Percentiles rank a stretch among this genome's conserved stretches.
Evolutionary conservation across 306 rosid species (phyloP).

Genomic region (Coriaria nepalensis): DNA sequence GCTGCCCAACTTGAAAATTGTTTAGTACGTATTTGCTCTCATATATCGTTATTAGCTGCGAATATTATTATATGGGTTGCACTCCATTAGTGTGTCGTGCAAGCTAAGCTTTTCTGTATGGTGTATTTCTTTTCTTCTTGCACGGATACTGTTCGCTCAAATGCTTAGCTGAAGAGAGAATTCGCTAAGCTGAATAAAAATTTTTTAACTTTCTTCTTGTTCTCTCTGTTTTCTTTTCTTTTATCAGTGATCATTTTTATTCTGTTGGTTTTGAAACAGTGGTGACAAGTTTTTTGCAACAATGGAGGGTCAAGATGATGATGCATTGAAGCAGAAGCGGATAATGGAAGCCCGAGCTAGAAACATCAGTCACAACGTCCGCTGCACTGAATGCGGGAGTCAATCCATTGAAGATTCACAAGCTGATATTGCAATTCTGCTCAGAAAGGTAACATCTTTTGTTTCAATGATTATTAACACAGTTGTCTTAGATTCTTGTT

Average conservation of each 20-base stretch:
- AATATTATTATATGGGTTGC: too few species aligned
- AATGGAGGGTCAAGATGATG: conserved; percentile 52
- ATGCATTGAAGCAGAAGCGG: conserved; percentile 38
- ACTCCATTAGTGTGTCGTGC: too few species aligned
- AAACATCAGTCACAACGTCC: conserved; percentile 84
- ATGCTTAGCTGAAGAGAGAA: conserved; percentile 14
- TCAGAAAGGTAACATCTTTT: conserved; percentile 46
- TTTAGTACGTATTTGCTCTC: too few species aligned
- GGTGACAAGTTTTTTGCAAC: background rate
- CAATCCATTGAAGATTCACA: conserved; percentile 98
- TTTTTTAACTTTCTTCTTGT: background rate
- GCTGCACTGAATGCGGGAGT: conserved; percentile 94
- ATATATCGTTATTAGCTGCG: too few species aligned
- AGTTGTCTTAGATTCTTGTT: too few species aligned
- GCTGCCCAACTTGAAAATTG: too few species aligned
- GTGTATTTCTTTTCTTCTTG: background rate
- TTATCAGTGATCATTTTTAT: too few species aligned
- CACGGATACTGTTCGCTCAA: conserved; percentile 33
- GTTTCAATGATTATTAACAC: too few species aligned
- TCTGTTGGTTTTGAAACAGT: conserved; percentile 12
- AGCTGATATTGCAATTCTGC: conserved; percentile 93
- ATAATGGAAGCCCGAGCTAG: conserved; percentile 71
- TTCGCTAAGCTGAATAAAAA: background rate
- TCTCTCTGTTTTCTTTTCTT: conserved; percentile 8
- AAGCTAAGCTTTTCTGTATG: background rate